Base-by-base conservation (phyloP, 2,329 filamentous ascomycete species). In the Colletotrichum limetticola region DNA sequence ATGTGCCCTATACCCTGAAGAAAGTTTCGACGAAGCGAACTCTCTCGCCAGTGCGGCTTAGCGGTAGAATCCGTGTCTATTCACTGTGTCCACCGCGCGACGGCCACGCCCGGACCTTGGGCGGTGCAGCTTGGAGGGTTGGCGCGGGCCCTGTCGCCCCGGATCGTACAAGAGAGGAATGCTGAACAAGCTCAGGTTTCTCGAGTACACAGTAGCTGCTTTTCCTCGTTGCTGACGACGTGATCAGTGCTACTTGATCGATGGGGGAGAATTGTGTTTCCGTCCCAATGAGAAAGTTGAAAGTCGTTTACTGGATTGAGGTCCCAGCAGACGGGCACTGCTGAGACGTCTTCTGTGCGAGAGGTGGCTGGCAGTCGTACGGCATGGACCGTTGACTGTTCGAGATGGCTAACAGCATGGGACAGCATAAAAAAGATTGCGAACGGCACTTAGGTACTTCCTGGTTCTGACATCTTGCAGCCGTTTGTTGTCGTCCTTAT, bases 21-120 rank as follows among this genome's bases (percentile, higher is more conserved):
- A 70, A 60, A 24, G 66, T 65, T 69, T 72, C 26, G 59, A 60
- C 22, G 59, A 65, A 42, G 59, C 28, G 32, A 72, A 72, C 70
- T 35, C 37, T 65, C 66, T 35, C 42, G 60, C 49, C 32, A 60
- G 46, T 55, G 59, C 66, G 56, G 59, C 66, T 42, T 35, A n/a
- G 53, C 55, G 55, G 32, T 60, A 66, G 35, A 55, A 22, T 35
- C 42, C 4, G 46, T 24, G n/a, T 24, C 30, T n/a, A 53, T 26
- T 49, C 26, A n/a, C 26, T 55, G 16, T 32, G 22, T 35, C 49
- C 30, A 53, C 53, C 32, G 26, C 42, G 24, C 35, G 16, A 16
- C 30, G 14, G 37, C 69, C 59, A 59, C 69, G 66, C 66, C 66
- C 66, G 69, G 66, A 69, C 66, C 32, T 53, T 46, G 7, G 46